Base-by-base conservation (phyloP, 1,139 yeast species). In the Sugiyamaella xylanicola region DNA sequence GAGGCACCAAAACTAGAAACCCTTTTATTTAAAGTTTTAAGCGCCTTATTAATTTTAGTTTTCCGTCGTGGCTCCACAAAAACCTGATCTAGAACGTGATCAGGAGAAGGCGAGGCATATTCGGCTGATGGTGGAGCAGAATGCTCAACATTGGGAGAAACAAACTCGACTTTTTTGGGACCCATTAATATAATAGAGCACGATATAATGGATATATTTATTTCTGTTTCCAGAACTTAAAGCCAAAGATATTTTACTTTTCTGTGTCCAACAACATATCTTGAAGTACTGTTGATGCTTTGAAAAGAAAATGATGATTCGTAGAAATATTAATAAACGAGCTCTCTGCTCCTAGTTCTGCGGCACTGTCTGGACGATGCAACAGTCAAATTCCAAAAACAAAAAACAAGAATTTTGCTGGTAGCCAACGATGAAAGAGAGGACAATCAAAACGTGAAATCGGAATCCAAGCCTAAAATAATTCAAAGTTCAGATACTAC, bases 21-120 rank as follows among this genome's bases (percentile, higher is more conserved):
- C 44, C 63, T 59, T 47, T 64, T 63, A 58, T 64, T 63, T 44
- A 64, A 55, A 37, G 61, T 60, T 32, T 57, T 51, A 21, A 65
- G 32, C 16, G 67, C 66, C 52, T 60, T 60, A 53, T 63, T 61
- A 37, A 63, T 51, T 50, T 59, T 63, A 15, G 50, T 48, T 40
- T 52, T 39, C 45, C 59, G 57, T 48, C 58, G 59, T 36, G 65
- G 62, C 7, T 61, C 57, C 13, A 62, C 63, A 55, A 64, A 64
- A 19, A 64, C 65, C 21, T 46, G 46, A 20, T 46, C 51, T 11
- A 52, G 40, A 37, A 52, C 43, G 5, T 32, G 46, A 27, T 52
- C 47, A 15, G 46, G 42, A 3, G 51, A 20, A 4, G 42, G 35
- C 13, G 41, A 21, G n/a, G 22, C 17, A 48, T 15, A 16, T n/a